Percentiles rank a stretch among this genome's conserved stretches.
phyloP scores from a whole-genome alignment of 1,284 basidiomycete genomes.

The Microbotryum lychnidis-dioicae region DNA sequence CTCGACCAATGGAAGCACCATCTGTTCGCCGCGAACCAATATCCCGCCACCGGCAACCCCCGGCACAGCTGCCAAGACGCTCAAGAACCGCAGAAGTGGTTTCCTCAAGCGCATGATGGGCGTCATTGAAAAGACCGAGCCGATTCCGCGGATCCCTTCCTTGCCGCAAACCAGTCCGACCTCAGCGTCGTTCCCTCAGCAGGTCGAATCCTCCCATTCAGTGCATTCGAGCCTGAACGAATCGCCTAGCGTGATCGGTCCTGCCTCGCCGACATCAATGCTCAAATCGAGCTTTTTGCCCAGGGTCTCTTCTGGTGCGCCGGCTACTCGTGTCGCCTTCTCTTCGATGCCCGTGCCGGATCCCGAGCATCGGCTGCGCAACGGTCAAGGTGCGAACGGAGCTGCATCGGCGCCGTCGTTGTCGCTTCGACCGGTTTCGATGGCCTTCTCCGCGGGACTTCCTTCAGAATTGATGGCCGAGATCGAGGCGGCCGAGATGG shows the following conservation, averaged over 20 bases:
- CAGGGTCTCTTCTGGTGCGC: background rate
- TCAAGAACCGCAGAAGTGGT: constrained; percentile 27
- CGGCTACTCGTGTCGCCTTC: constrained; percentile 10
- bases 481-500: too few relatives aligned
- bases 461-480: constrained; percentile 21
- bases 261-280: background rate
- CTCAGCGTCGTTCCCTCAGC: background rate
- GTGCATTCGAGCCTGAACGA: background rate
- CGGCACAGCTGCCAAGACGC: background rate
- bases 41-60: background rate
- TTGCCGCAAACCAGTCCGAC: background rate
- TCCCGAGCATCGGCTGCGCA: constrained; percentile 2
- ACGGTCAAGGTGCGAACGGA: background rate
- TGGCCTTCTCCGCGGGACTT: constrained; percentile 29
- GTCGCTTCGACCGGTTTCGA: constrained; percentile 30
- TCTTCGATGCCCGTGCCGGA: constrained; percentile 2
- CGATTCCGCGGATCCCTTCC: background rate
- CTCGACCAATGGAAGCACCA: constrained; percentile 2
- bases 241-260: background rate
- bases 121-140: constrained; percentile 6
- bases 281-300: background rate
- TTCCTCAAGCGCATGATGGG: constrained; percentile 32
- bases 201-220: background rate
- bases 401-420: constrained; percentile 13
- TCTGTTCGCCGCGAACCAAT: constrained; percentile 2